These are phyloP conservation scores for Rhizoclosmatium globosum DNA, from an alignment of 192 early-diverging fungal species.

Conservation along the genomic window DNA sequence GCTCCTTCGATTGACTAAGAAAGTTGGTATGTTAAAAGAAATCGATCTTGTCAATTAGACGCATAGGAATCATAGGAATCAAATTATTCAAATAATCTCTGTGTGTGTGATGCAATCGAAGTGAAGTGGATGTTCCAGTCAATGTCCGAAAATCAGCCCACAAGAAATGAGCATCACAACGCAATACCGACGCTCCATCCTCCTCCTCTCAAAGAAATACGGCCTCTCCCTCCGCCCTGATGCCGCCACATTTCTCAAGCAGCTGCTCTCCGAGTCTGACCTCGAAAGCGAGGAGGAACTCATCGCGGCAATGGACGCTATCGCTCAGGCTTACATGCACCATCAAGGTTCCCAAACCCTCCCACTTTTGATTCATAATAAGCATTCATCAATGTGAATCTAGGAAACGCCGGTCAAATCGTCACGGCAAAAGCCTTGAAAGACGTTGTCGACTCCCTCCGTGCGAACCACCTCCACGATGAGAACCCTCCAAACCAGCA, in stretches of 20 bases:
- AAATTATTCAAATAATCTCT: too few species aligned
- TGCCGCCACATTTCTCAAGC: constrained; percentile 71
- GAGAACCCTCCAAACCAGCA: constrained; percentile 11
- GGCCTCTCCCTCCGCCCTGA: constrained; percentile 80
- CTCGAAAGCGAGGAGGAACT: constrained; percentile 43
- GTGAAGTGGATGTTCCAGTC: too few species aligned
- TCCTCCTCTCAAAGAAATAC: constrained; percentile 80
- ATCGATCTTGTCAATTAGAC: too few species aligned
- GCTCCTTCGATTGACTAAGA: too few species aligned
- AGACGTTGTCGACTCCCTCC: constrained; percentile 58
- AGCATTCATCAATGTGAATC: constrained; percentile 7
- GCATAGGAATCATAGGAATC: too few species aligned
- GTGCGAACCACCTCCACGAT: constrained; percentile 41
- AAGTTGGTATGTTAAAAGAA: too few species aligned
- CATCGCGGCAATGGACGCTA: constrained; percentile 68
- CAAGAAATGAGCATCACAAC: background rate
- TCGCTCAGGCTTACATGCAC: constrained; percentile 76
- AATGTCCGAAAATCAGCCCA: too few species aligned
- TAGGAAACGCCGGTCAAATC: constrained; percentile 37
- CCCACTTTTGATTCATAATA: background rate
- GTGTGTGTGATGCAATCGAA: too few species aligned
- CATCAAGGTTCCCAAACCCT: constrained; percentile 65
- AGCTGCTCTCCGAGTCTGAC: constrained; percentile 55
- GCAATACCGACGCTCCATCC: background rate
- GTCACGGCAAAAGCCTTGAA: constrained; percentile 55